These are phyloP conservation scores for Quercus rubra DNA, from an alignment of 306 rosid species.

Conservation along the genomic window DNA sequence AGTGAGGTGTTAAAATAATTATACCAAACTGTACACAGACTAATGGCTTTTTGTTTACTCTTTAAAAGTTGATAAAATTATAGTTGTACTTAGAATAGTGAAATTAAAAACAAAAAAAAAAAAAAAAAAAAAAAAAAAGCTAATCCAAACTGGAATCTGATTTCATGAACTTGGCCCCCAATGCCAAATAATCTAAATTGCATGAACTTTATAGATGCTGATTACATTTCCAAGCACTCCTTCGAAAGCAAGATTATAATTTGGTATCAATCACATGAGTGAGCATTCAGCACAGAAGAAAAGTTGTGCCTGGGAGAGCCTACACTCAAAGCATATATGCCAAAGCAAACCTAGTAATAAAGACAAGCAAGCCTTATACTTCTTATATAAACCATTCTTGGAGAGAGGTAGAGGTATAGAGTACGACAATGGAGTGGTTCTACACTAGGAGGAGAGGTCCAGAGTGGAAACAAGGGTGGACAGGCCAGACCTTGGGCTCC, in stretches of 20 bases:
- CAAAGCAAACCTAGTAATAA: constrained; percentile 32
- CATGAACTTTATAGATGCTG: not conserved
- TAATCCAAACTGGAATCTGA: not conserved
- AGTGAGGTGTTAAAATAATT: too few species aligned
- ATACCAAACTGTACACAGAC: too few species aligned
- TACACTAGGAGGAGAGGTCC: constrained; percentile 56
- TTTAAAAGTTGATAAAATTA: too few species aligned
- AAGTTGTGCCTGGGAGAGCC: constrained; percentile 19
- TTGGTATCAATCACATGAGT: constrained; percentile 33
- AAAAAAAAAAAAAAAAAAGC: too few species aligned
- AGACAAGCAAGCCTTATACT: constrained; percentile 24
- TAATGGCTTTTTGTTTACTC: too few species aligned
- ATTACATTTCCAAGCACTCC: not conserved
- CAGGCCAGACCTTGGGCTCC: constrained; percentile 44
- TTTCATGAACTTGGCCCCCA: not conserved
- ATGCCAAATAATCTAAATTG: not conserved
- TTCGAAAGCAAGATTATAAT: constrained; percentile 23
- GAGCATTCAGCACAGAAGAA: constrained; percentile 28
- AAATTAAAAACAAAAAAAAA: too few species aligned
- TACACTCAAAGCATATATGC: constrained; percentile 87
- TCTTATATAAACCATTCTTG: constrained; percentile 10
- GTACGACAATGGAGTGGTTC: constrained; percentile 54
- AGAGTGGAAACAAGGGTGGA: constrained; percentile 65
- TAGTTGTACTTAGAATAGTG: too few species aligned
- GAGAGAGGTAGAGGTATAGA: not conserved